phyloP scores from a whole-genome alignment of 1,284 basidiomycete genomes.

The Cutaneotrichosporon dermatis region DNA sequence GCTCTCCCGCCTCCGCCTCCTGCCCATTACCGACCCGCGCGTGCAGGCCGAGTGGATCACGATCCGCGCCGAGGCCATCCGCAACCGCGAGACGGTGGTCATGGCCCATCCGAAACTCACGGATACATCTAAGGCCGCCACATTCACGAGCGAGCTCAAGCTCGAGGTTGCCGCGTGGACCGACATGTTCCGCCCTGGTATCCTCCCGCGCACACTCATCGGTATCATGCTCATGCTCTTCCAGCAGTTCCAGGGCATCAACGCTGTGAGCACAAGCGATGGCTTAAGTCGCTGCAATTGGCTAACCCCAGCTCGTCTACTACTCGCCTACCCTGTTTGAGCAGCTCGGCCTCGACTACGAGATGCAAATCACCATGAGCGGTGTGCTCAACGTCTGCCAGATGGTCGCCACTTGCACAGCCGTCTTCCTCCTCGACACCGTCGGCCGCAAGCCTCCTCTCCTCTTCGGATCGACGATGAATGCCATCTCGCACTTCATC shows the following conservation, averaged over 20 bases:
- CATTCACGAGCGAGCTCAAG: slow-evolving; percentile 16
- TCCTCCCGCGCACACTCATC: slow-evolving; percentile 22
- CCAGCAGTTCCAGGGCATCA: slow-evolving; percentile 34
- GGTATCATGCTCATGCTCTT: slow-evolving; percentile 30
- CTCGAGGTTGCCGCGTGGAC: slow-evolving; percentile 22
- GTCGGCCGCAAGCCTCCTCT: slow-evolving; percentile 41
- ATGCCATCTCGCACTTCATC: slow-evolving; percentile 23
- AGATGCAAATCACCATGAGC: slow-evolving; percentile 30
- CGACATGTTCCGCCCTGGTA: slow-evolving; percentile 25
- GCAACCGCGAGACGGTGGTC: slow-evolving; percentile 20
- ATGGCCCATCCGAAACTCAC: slow-evolving; percentile 17
- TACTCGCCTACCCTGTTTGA: slow-evolving; percentile 42
- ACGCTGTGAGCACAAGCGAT: slow-evolving; percentile 18
- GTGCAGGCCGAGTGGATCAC: slow-evolving; percentile 43
- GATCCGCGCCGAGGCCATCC: slow-evolving; percentile 37
- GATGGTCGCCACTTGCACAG: slow-evolving; percentile 33
- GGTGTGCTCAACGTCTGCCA: slow-evolving; percentile 45
- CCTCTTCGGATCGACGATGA: slow-evolving; percentile 23
- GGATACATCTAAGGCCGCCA: not conserved
- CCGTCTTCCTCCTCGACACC: slow-evolving; percentile 44
- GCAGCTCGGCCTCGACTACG: slow-evolving; percentile 34
- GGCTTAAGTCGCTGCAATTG: not conserved
- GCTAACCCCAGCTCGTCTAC: slow-evolving; percentile 20
- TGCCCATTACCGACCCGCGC: slow-evolving; percentile 29
- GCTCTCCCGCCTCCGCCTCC: slow-evolving; percentile 34